A percentile compares a stretch with the other conserved stretches of the same genome.
phyloP scores from a whole-genome alignment of 2,329 filamentous ascomycete genomes.

The Trichoderma asperellum region DNA sequence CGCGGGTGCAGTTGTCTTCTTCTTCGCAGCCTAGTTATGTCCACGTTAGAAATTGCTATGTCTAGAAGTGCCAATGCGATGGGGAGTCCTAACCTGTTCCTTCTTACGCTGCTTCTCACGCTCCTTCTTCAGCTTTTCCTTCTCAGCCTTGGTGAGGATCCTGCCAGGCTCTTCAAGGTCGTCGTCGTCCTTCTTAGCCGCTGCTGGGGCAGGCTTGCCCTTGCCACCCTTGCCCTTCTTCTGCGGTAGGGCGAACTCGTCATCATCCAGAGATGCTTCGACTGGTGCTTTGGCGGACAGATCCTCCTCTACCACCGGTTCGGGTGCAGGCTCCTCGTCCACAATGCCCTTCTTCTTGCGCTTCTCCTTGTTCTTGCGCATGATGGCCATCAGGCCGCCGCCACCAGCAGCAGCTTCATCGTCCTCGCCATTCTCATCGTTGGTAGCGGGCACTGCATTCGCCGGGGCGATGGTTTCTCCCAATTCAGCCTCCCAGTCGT shows the following conservation, averaged over 20 bases:
- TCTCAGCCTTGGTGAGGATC: slow-evolving; percentile 95
- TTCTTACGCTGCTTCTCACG: slow-evolving; percentile 98
- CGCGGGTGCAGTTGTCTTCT: slow-evolving; percentile 61
- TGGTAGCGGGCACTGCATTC: slow-evolving; percentile 52
- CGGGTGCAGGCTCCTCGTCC: slow-evolving; percentile 63
- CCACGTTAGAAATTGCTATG: slow-evolving; percentile 27
- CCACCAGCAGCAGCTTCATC: slow-evolving; percentile 57
- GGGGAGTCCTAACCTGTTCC: slow-evolving; percentile 70
- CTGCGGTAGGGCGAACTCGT: slow-evolving; percentile 82
- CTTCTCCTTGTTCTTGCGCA: slow-evolving; percentile 82
- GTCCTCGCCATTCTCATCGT: slow-evolving; percentile 54
- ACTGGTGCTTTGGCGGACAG: slow-evolving; percentile 69
- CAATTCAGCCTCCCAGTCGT: slow-evolving; percentile 94
- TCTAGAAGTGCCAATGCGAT: slow-evolving; percentile 1
- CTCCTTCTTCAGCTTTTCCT: slow-evolving; percentile 98
- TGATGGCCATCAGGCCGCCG: slow-evolving; percentile 75
- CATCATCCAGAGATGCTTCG: slow-evolving; percentile 83
- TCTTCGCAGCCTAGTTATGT: slow-evolving; percentile 70
- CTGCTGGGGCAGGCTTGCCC: slow-evolving; percentile 42
- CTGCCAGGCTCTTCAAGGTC: slow-evolving; percentile 60
- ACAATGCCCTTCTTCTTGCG: slow-evolving; percentile 88
- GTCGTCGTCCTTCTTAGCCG: slow-evolving; percentile 51
- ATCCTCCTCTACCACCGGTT: slow-evolving; percentile 43
- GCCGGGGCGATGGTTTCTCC: slow-evolving; percentile 74
- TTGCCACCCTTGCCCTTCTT: slow-evolving; percentile 69